Conservation (phyloP, 2,329 filamentous ascomycete genomes). For the Davidsoniella virescens region DNA sequence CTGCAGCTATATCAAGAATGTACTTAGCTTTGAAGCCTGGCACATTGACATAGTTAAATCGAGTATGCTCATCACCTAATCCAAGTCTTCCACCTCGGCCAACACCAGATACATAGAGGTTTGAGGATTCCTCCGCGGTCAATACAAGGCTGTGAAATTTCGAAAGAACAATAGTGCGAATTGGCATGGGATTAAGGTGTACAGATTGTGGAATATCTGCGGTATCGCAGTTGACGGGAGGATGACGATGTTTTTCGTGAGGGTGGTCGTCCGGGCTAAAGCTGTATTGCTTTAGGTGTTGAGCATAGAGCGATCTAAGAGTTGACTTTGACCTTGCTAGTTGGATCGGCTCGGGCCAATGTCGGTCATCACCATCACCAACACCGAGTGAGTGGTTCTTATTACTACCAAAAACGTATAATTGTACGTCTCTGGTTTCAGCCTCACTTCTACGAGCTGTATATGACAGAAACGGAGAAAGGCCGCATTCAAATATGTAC, state of each 20-base stretch:
- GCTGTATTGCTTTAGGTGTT: conserved; percentile 38
- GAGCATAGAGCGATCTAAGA: no score
- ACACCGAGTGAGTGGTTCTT: conserved; percentile 86
- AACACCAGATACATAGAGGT: conserved; percentile 84
- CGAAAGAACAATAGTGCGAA: conserved; percentile 72
- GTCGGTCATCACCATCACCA: conserved; percentile 88
- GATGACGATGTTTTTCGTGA: neutral
- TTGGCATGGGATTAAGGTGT: conserved; percentile 52
- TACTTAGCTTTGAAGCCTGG: conserved; percentile 60
- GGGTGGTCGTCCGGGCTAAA: conserved; percentile 27
- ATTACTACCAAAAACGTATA: conserved; percentile 92
- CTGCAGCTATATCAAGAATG: conserved; percentile 63
- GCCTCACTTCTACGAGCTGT: no score
- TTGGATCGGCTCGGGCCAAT: conserved; percentile 73
- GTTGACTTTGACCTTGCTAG: conserved; percentile 45
- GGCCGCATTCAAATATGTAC: conserved; percentile 51
- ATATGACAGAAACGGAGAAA: conserved; percentile 1
- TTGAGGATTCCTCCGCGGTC: conserved; percentile 73
- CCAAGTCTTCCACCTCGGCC: conserved; percentile 81
- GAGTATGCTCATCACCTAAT: conserved; percentile 74
- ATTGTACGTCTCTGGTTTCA: conserved; percentile 29
- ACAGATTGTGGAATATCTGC: conserved; percentile 56
- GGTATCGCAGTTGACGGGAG: conserved; percentile 15
- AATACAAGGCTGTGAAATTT: conserved; percentile 84
- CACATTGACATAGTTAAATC: conserved; percentile 73